Percentiles rank a stretch among this genome's conserved stretches.
Conservation (phyloP, 371 early-diverging fungal genomes). For the Zancudomyces culisetae region DNA sequence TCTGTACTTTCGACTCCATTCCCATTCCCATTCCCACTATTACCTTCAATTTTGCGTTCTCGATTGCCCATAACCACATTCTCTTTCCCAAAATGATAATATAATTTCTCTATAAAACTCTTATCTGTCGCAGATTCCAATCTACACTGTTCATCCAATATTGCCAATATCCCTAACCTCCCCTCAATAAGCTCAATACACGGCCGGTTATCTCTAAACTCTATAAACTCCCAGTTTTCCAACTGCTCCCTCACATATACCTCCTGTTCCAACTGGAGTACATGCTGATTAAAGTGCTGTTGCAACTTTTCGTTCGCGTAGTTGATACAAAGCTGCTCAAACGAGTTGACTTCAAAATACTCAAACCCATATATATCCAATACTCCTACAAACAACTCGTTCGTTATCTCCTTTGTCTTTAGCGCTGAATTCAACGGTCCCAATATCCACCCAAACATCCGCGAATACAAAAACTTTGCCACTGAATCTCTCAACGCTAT, state of each 20-base stretch:
- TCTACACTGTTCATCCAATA: constrained; percentile 90
- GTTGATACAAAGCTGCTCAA: constrained; percentile 99
- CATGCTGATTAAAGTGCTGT: constrained; percentile 87
- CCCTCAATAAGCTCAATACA: constrained; percentile 97
- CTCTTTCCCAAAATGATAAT: constrained; percentile 36
- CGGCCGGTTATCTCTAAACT: constrained; percentile 97
- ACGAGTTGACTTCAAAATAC: constrained; percentile 93
- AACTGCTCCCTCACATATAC: constrained; percentile 89
- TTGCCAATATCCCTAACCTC: constrained; percentile 77
- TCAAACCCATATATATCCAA: constrained; percentile 94
- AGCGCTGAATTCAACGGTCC: constrained; percentile 63
- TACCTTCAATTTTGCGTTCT: neutral
- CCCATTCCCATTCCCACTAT: too few species aligned
- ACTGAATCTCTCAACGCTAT: constrained; percentile 71
- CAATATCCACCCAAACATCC: constrained; percentile 88
- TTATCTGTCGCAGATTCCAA: constrained; percentile 82
- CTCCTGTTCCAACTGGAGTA: constrained; percentile 89
- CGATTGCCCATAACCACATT: neutral
- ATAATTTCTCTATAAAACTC: constrained; percentile 69
- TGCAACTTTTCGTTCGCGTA: constrained; percentile 96
- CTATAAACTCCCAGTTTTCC: constrained; percentile 59
- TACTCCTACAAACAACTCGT: constrained; percentile 65
- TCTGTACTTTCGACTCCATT: too few species aligned
- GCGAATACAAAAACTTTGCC: constrained; percentile 85
- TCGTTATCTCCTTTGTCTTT: constrained; percentile 19